phyloP scores from a whole-genome alignment of 805 yeast species.

The Myxozyma udenii region DNA sequence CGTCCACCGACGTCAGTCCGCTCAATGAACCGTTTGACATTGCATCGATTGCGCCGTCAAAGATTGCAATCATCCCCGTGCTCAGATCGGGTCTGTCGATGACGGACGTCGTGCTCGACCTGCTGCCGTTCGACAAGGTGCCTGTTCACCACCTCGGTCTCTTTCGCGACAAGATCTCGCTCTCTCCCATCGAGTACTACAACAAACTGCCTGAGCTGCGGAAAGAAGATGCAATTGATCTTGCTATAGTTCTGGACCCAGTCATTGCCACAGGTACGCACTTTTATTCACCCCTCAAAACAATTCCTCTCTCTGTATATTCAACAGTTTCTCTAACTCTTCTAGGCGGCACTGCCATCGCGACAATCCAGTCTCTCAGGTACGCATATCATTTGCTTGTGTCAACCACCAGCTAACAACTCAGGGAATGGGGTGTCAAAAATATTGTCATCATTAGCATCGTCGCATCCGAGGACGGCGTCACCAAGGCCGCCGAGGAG shows the following conservation, averaged over 20 bases:
- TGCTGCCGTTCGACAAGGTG: slow-evolving; percentile 35
- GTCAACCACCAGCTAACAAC: too few relatives aligned
- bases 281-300: not conserved
- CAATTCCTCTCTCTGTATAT: not conserved
- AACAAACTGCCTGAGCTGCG: slow-evolving; percentile 35
- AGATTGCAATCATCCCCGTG: slow-evolving; percentile 35
- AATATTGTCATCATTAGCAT: slow-evolving; percentile 34
- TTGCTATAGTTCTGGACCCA: slow-evolving; percentile 38
- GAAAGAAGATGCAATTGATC: slow-evolving; percentile 21
- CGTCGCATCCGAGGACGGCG: slow-evolving; percentile 33
- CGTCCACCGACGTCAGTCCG: slow-evolving; percentile 16
- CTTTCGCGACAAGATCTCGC: slow-evolving; percentile 36
- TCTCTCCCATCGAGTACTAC: slow-evolving; percentile 38
- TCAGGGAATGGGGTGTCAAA: slow-evolving; percentile 37
- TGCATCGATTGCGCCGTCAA: slow-evolving; percentile 21
- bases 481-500: slow-evolving; percentile 18
- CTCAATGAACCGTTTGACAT: slow-evolving; percentile 18
- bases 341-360: slow-evolving; percentile 38
- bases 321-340: too few relatives aligned
- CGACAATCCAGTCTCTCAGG: slow-evolving; percentile 36
- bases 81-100: slow-evolving; percentile 38
- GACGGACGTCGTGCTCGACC: slow-evolving; percentile 34
- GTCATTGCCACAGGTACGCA: slow-evolving; percentile 38
- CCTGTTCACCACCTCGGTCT: slow-evolving; percentile 39
- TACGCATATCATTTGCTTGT: not conserved